Evolutionary conservation across 495 filamentous ascomycete species (phyloP).

Genomic region (Pyrenopolyporus hunteri): DNA sequence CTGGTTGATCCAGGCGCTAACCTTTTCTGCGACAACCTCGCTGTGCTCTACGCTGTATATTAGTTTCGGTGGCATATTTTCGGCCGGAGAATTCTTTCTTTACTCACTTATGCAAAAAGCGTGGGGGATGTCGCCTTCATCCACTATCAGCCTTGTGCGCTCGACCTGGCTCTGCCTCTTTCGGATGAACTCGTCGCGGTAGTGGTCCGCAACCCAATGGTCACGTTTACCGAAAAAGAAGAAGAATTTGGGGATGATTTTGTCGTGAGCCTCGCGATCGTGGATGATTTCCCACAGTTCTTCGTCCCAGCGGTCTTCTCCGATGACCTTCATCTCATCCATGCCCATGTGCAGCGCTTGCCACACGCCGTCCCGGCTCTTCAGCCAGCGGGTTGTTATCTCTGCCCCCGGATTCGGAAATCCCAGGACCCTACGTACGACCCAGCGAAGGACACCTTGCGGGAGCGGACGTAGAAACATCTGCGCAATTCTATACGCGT

Average conservation of each 20-base stretch:
- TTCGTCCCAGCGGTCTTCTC: slow-evolving; percentile 75
- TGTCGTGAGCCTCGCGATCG: slow-evolving; percentile 43
- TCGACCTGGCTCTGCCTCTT: slow-evolving; percentile 42
- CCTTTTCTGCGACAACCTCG: slow-evolving; percentile 70
- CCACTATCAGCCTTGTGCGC: slow-evolving; percentile 73
- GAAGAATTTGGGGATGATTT: slow-evolving; percentile 61
- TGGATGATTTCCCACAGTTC: slow-evolving; percentile 76
- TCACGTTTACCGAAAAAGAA: slow-evolving; percentile 83
- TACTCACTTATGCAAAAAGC: slow-evolving; percentile 77
- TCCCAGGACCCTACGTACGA: slow-evolving; percentile 56
- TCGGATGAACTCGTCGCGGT: slow-evolving; percentile 76
- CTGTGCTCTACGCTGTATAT: slow-evolving; percentile 57
- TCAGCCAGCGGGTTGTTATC: slow-evolving; percentile 68
- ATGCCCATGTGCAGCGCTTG: slow-evolving; percentile 67
- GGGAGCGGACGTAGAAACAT: slow-evolving; percentile 57
- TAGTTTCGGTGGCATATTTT: slow-evolving; percentile 8
- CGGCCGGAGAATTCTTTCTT: not conserved
- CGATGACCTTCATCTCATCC: slow-evolving; percentile 80
- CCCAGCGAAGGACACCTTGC: slow-evolving; percentile 43
- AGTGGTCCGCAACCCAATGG: slow-evolving; percentile 80
- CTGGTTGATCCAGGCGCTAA: slow-evolving; percentile 64
- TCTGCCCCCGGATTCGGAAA: slow-evolving; percentile 63
- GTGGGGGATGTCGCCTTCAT: slow-evolving; percentile 76
- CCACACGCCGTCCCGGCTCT: slow-evolving; percentile 66
- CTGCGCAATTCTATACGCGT: slow-evolving; percentile 60